Conservation (phyloP, 164 flowering plant species). For the Aristolochia contorta region DNA sequence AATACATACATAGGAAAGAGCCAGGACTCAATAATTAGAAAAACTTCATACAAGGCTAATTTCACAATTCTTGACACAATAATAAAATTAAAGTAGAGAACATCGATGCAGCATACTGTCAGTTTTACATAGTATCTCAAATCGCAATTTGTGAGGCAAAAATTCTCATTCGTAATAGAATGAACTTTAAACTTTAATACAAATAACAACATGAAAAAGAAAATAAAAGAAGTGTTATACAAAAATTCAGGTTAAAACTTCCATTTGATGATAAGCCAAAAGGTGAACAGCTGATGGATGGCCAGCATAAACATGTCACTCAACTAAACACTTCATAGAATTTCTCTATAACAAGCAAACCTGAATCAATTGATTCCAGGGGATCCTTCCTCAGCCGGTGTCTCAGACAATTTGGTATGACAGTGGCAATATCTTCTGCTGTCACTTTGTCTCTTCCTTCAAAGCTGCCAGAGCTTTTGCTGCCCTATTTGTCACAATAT, state of each 20-base stretch:
- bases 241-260: constrained; percentile 1
- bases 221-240: background rate
- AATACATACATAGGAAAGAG: too few species aligned
- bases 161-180: too few species aligned
- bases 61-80: too few species aligned
- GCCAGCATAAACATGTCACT: constrained; percentile 9
- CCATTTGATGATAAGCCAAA: too few species aligned
- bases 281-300: too few species aligned
- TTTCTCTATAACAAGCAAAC: constrained; percentile 85
- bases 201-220: background rate
- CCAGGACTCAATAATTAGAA: too few species aligned
- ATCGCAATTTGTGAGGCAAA: too few species aligned
- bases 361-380: constrained; percentile 92
- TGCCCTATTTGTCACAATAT: constrained; percentile 82
- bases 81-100: too few species aligned
- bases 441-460: constrained; percentile 69
- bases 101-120: too few species aligned
- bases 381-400: constrained; percentile 95
- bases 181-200: too few species aligned
- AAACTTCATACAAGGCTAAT: too few species aligned
- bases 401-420: constrained; percentile 92
- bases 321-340: constrained; percentile 85
- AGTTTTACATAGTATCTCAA: too few species aligned
- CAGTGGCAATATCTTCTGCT: constrained; percentile 89
- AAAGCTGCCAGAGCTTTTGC: constrained; percentile 91